Conservation (phyloP, 495 filamentous ascomycete species). For the Poronia punctata region DNA sequence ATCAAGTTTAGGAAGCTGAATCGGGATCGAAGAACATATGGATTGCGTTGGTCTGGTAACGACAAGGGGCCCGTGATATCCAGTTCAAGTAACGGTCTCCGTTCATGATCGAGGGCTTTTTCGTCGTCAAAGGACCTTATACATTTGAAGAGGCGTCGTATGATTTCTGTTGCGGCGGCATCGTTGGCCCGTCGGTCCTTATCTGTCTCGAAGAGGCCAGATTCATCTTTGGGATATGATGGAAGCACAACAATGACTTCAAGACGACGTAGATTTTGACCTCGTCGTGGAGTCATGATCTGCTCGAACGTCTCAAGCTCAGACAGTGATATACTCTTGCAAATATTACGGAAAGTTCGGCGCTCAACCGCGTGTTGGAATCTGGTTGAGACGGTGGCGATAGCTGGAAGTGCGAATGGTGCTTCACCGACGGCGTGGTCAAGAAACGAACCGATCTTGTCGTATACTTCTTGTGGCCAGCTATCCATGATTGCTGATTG, state of each 20-base stretch:
- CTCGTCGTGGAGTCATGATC: neutral
- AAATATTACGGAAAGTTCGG: neutral
- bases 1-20: too few species aligned
- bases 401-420: too few species aligned
- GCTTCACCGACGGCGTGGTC: too few species aligned
- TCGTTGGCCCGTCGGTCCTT: neutral
- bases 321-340: too few species aligned
- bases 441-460: too few species aligned
- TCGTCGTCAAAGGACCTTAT: neutral
- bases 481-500: too few species aligned
- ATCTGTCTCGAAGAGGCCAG: neutral
- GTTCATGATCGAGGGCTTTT: neutral
- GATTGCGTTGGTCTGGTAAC: too few species aligned
- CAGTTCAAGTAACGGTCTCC: neutral
- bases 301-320: neutral
- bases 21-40: too few species aligned
- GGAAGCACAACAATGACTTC: neutral
- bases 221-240: neutral
- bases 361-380: neutral
- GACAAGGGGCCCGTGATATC: neutral
- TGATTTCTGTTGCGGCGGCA: neutral
- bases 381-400: neutral
- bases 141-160: neutral
- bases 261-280: neutral
- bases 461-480: too few species aligned